phyloP scores from a whole-genome alignment of 768 basidiomycete genomes.

The Lentinula raphanica region DNA sequence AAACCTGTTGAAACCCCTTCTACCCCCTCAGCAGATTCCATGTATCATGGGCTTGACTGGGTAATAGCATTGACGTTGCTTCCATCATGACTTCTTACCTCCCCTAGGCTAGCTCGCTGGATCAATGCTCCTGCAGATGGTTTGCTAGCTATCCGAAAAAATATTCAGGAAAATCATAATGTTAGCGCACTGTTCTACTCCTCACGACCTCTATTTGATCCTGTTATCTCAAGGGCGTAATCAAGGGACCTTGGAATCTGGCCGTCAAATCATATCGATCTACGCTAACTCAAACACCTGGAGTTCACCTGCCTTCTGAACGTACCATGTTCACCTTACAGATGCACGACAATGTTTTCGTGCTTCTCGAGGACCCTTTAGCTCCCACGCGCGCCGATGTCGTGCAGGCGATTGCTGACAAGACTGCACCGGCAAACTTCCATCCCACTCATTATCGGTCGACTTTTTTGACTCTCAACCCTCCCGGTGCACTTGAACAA shows the following conservation, averaged over 20 bases:
- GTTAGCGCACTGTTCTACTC: constrained; percentile 23
- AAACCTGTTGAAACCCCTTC: no score
- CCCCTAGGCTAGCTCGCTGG: constrained; percentile 68
- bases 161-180: constrained; percentile 67
- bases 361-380: constrained; percentile 69
- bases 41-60: constrained; percentile 60
- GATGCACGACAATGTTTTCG: constrained; percentile 78
- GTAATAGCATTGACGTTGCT: constrained; percentile 19
- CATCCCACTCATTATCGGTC: constrained; percentile 67
- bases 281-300: constrained; percentile 52
- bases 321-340: constrained; percentile 72
- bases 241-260: constrained; percentile 62
- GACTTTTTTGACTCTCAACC: constrained; percentile 71
- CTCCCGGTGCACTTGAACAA: constrained; percentile 72
- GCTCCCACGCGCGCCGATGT: constrained; percentile 67
- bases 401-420: constrained; percentile 37
- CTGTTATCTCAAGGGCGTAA: constrained; percentile 48
- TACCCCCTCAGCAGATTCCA: background rate
- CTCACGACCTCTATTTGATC: constrained; percentile 14
- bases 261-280: constrained; percentile 72
- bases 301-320: constrained; percentile 48
- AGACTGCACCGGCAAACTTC: constrained; percentile 35
- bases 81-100: background rate
- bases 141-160: constrained; percentile 61
- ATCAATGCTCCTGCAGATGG: constrained; percentile 75